Evolutionary conservation across 768 basidiomycete species (phyloP), one percentile per base, ranked within the genome.

Genomic region (Lactifluus pinguis): DNA sequence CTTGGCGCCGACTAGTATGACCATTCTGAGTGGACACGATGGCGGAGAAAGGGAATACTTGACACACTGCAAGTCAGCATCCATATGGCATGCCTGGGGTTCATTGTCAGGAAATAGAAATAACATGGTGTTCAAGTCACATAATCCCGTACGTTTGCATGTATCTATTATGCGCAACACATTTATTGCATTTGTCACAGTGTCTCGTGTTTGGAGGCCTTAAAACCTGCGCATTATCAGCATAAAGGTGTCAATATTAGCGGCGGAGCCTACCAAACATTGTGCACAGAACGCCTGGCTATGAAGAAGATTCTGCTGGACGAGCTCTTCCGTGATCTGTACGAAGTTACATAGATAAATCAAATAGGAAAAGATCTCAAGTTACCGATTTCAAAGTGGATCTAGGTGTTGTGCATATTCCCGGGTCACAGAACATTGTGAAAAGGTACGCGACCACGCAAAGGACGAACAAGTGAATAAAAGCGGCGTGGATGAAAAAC

Each of bases 1-100:
- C 36, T 56, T 61, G 42, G 32, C 21, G 9, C 60, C 55, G 10
- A 61, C 60, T n/a, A n/a, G n/a, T 61, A 29, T 17, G 19, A 11
- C 45, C 2, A 29, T 30, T 3, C 1, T 45, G 15, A 44, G 54
- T 30, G 29, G 13, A 34, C 2, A 17, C 11, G 15, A 45, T 6
- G 25, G 14, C 32, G 3, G 1, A 44, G 29, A 25, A 25, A 44
- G n/a, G n/a, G 9, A 17, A 6, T 17, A 30, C 4, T 25, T 10
- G 49, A 61, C 54, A 21, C 21, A 61, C 54, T 51, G 55, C 60
- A 61, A 51, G 52, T 61, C 55, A 45, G 5, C 30, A 47, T 34
- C 49, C 42, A 52, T n/a, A 6, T 32, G 13, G 0, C 8, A 30
- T 55, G 60, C 10, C 60, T 61, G 30, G 19, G 19, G 6, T 38